Evolutionary conservation across 2,329 filamentous ascomycete genomes (phyloP).

Genomic region (Aureobasidium sp.): DNA sequence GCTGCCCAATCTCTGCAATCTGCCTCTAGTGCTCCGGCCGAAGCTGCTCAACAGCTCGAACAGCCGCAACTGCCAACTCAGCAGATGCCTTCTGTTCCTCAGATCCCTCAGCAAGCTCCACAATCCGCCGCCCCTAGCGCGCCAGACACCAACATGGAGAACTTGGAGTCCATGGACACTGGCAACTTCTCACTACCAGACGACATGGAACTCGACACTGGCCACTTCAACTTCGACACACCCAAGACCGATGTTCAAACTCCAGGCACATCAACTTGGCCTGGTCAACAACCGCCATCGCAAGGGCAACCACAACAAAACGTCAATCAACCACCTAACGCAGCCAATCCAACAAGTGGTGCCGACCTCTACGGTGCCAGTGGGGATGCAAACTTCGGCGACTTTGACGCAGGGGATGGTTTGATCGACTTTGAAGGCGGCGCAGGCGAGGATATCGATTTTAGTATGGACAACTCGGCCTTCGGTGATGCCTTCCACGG

Average conservation of each 20-base stretch:
- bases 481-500: conserved; percentile 77
- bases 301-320: conserved; percentile 12
- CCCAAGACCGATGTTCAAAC: conserved; percentile 9
- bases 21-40: conserved; percentile 23
- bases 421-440: conserved; percentile 33
- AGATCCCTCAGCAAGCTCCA: conserved; percentile 10
- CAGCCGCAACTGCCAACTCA: conserved; percentile 4
- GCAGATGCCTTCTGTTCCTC: background rate
- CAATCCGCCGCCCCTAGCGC: background rate
- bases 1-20: conserved; percentile 57
- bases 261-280: conserved; percentile 2
- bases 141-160: conserved; percentile 15
- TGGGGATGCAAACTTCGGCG: conserved; percentile 43
- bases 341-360: conserved; percentile 13
- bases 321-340: conserved; percentile 7
- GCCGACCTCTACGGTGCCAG: conserved; percentile 38
- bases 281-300: conserved; percentile 2
- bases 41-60: background rate
- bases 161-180: conserved; percentile 17
- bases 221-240: conserved; percentile 13
- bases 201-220: conserved; percentile 18
- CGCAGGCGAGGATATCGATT: conserved; percentile 51
- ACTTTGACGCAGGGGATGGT: conserved; percentile 47
- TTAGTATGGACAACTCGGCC: conserved; percentile 70
- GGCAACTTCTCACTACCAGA: conserved; percentile 17